Evolutionary conservation across 257 asterid species (phyloP).

Genomic region (Solanum arcanum): DNA sequence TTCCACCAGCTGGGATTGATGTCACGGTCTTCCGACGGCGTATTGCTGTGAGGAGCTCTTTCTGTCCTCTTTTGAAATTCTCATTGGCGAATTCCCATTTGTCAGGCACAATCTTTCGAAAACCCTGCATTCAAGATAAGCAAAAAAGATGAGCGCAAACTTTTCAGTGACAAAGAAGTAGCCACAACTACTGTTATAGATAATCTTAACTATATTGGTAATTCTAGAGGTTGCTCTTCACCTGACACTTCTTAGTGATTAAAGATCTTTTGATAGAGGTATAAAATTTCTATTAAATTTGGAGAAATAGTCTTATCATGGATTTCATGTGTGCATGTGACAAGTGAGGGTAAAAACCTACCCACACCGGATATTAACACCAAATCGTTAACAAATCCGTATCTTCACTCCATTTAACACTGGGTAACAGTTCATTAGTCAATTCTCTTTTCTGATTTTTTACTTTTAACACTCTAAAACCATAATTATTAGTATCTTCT

Average conservation of each 20-base stretch:
- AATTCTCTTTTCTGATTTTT: neutral
- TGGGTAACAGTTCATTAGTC: neutral
- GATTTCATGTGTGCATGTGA: neutral
- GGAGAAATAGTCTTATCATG: neutral
- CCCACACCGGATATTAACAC: neutral
- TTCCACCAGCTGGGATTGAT: slow-evolving; percentile 6
- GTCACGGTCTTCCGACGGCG: slow-evolving; percentile 53
- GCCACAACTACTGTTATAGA: neutral
- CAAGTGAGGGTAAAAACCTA: neutral
- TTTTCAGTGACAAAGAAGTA: neutral
- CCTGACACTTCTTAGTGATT: neutral
- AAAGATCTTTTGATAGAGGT: neutral
- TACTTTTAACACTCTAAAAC: neutral
- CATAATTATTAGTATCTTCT: neutral
- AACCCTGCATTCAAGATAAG: slow-evolving; percentile 33
- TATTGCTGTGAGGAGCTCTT: slow-evolving; percentile 50
- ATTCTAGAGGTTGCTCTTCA: neutral
- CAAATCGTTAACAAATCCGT: neutral
- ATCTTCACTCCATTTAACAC: neutral
- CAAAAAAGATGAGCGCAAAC: neutral
- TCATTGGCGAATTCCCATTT: slow-evolving; percentile 95
- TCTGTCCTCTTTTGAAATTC: slow-evolving; percentile 53
- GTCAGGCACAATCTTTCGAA: slow-evolving; percentile 66
- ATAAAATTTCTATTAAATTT: neutral
- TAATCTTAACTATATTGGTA: neutral